Evolutionary conservation across 139 green algal genomes (phyloP).

Genomic region (Asterochloris erici): DNA sequence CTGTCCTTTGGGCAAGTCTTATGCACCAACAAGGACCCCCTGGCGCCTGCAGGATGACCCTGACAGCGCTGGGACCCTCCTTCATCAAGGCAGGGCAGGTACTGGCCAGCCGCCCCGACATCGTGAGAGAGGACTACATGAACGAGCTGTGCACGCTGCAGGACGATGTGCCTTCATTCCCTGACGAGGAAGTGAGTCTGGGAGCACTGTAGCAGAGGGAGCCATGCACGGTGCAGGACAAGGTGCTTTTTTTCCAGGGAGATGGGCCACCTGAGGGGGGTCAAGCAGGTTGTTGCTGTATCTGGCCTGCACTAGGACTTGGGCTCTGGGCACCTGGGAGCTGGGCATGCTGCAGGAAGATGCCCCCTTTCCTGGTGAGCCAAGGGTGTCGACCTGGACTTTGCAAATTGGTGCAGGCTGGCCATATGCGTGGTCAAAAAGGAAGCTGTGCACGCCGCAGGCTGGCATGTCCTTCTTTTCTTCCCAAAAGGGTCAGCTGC

Average conservation of each 20-base stretch:
- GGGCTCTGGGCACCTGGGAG: too few species aligned
- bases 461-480: too few species aligned
- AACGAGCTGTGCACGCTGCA: constrained; percentile 95
- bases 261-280: background rate
- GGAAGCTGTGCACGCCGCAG: too few species aligned
- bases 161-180: constrained; percentile 87
- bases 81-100: constrained; percentile 98
- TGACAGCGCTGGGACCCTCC: constrained; percentile 87
- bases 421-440: too few species aligned
- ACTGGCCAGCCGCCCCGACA: constrained; percentile 96
- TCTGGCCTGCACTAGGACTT: background rate
- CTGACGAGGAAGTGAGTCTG: constrained; percentile 50
- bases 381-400: too few species aligned
- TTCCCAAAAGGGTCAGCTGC: too few species aligned
- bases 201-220: too few species aligned
- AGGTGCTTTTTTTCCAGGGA: background rate
- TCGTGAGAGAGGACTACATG: constrained; percentile 98
- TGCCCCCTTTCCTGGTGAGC: too few species aligned
- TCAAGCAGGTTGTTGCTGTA: background rate
- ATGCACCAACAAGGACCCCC: background rate
- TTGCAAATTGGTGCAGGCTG: too few species aligned
- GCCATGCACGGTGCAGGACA: too few species aligned
- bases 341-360: too few species aligned
- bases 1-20: background rate
- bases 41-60: constrained; percentile 43